Evolutionary conservation across 2,329 filamentous ascomycete genomes (phyloP), one percentile per base, ranked within the genome.

Genomic region (Penicillium sp.): DNA sequence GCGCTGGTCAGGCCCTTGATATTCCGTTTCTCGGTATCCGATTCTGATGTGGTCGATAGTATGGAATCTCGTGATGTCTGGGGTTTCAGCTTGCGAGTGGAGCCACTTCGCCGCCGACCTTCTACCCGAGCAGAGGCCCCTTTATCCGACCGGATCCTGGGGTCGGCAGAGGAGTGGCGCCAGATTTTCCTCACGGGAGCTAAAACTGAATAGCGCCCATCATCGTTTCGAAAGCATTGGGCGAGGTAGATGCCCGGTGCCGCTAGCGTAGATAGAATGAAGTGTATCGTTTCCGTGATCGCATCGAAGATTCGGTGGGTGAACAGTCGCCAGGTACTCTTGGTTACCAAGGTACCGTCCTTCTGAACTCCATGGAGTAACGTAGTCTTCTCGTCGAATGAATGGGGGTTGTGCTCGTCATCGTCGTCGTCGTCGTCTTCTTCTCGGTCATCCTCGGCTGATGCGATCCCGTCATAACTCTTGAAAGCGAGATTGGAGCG

Each of bases 171-270:
- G 5, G 66, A 66, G 50, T 63, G 75, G 58, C 75, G 75, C 59
- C 75, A 71, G 23, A 93, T 78, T 67, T 83, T 87, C 68, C 83
- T 83, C 39, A 94, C 75, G 54, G 91, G 92, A 45, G 86, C 77
- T 54, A 94, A 75, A n/a, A 91, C 85, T 49, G 91, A 88, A 71
- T 96, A 96, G 47, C 81, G 81, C 47, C 91, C 91, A 54, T 89
- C 78, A 42, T 91, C 87, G 67, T 95, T 87, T 76, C 90, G 93
- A 65, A 97, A 88, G 69, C 84, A 92, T 61, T 90, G 88, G 56
- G 92, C 85, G 52, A 96, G 75, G 74, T 93, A 97, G 46, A 92
- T 83, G 16, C 88, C 90, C 1, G 93, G 93, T 19, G 89, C 87
- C 23, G 89, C 84, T 56, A 97, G 77, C 13, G 90, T 90, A 46